These are phyloP conservation scores for Lagerstroemia speciosa DNA, from an alignment of 345 rosid genomes.

Conservation along the genomic window DNA sequence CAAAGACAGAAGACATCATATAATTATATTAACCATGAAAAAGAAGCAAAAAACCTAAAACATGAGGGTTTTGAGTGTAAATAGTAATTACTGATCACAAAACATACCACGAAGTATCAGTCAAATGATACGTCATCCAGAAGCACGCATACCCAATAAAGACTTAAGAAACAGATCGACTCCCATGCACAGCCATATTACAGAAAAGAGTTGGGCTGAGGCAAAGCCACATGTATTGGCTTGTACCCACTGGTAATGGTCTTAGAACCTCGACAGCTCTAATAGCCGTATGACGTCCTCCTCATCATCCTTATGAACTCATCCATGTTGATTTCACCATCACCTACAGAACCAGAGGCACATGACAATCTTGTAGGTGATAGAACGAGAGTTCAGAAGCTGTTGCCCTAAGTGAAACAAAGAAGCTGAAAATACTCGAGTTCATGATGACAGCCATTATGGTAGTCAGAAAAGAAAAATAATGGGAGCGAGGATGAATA, in stretches of 20 bases:
- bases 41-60: too few species aligned
- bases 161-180: too few species aligned
- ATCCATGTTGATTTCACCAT: slow-evolving; percentile 54
- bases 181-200: background rate
- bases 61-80: too few species aligned
- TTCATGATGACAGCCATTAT: background rate
- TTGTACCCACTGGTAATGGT: background rate
- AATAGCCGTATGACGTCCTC: slow-evolving; percentile 43
- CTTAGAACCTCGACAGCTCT: slow-evolving; percentile 1
- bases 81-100: too few species aligned
- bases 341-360: slow-evolving; percentile 25
- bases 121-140: background rate
- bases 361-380: background rate
- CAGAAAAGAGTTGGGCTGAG: background rate
- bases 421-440: background rate
- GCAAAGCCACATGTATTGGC: background rate
- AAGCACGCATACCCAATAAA: background rate
- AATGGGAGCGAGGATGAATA: too few species aligned
- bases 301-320: slow-evolving; percentile 71
- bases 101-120: background rate
- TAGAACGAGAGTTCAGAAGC: too few species aligned
- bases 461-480: too few species aligned
- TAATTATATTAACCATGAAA: too few species aligned
- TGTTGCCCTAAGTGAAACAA: background rate
- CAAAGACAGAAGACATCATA: too few species aligned